Base-by-base conservation (phyloP, 2,329 filamentous ascomycete species). In the Calonectria hawksworthii region DNA sequence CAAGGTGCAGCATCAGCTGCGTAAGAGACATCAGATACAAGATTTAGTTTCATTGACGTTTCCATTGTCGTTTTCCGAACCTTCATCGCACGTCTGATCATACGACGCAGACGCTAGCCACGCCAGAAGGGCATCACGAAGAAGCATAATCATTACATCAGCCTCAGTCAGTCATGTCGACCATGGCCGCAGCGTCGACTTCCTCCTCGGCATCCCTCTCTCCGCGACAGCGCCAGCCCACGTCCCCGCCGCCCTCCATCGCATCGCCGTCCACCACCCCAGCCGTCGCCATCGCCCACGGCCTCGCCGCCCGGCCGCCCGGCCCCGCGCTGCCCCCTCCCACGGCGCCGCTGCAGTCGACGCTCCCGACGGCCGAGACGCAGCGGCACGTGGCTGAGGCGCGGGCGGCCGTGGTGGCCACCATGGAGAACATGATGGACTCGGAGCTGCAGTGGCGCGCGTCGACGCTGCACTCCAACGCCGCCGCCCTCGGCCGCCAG, bases 371-470 rank as follows among this genome's bases (percentile, higher is more conserved):
- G 3, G 80, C 84, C 61, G 83, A 86, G 67, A 85, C 88, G 66
- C 85, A 87, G 80, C 86, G 85, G 9, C 87, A 89, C 80, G 87
- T 92, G 26, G 84, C 87, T 64, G 89, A 92, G 81, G 91, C 92
- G 50, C 91, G 92, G 76, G 84, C 86, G 36, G 91, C 90, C 11
- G 87, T 93, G 68, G 87, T 92, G 41, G 92, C 92, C 28, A 90
- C 90, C 61, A 89, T 96, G 68, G 93, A 93, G 80, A 93, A 94
- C 83, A 90, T 93, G 79, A 88, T 96, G 78, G 93, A 95, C 86
- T 86, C 89, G 59, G 90, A 94, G 81, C 90, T 96, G 65, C 90
- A 92, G 78, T 89, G 90, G 72, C 93, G 94, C 75, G 94, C 94
- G 21, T 84, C 88, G 21, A 90, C 93, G 77, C 88, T 97, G 67